Evolutionary conservation across 2,329 filamentous ascomycete genomes (phyloP).

Genomic region (Fusarium sterilihyphosum): DNA sequence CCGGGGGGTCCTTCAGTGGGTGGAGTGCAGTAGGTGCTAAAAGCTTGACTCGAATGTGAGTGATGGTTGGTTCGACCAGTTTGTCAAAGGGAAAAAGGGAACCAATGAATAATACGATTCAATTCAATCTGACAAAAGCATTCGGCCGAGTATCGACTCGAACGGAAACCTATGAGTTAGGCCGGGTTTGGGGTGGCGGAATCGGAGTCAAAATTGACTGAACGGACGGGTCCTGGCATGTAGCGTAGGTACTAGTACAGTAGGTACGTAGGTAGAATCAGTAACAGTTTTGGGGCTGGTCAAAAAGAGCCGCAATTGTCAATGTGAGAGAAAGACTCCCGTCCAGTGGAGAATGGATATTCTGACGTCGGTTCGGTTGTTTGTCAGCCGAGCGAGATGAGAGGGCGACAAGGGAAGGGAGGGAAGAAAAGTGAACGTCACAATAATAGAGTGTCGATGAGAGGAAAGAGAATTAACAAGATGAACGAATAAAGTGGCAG

Average conservation of each 20-base stretch:
- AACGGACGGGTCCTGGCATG: conserved; percentile 14
- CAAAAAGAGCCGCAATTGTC: conserved; percentile 33
- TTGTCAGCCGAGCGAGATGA: conserved; percentile 25
- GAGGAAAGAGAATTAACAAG: background rate
- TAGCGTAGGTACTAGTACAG: background rate
- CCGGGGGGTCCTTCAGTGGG: background rate
- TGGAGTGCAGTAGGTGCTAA: conserved; percentile 2
- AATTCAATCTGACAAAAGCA: conserved; percentile 6
- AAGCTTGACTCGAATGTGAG: conserved; percentile 14
- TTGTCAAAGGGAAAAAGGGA: background rate
- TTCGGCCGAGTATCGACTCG: conserved; percentile 3
- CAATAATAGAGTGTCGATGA: background rate
- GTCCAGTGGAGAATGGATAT: conserved; percentile 5
- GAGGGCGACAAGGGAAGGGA: conserved; percentile 5
- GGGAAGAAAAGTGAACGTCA: background rate
- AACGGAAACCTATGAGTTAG: background rate
- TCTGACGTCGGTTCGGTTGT: background rate
- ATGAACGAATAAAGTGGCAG: conserved; percentile 14
- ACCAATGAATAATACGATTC: conserved; percentile 1
- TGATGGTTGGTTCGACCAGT: background rate
- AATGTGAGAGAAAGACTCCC: background rate
- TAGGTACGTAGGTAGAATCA: background rate
- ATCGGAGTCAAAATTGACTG: conserved; percentile 8
- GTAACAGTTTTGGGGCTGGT: conserved; percentile 5
- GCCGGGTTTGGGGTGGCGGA: conserved; percentile 20